Evolutionary conservation across 2,329 filamentous ascomycete species (phyloP).

Genomic region (Cylindrodendrum hubeiense): DNA sequence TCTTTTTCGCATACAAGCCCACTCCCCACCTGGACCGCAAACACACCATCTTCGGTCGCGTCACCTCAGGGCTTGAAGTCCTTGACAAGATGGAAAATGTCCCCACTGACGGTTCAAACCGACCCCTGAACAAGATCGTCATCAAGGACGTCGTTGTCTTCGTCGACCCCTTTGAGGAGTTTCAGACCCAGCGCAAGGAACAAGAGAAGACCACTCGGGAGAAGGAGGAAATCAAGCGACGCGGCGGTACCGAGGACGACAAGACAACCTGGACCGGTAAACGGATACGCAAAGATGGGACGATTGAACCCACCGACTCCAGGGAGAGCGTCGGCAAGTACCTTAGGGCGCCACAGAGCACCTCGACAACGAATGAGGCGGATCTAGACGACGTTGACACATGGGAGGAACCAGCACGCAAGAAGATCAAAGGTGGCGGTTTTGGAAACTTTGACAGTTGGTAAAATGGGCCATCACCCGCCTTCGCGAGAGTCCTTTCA

Average conservation of each 20-base stretch:
- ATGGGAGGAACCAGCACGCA: constrained; percentile 79
- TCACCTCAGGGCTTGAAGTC: constrained; percentile 81
- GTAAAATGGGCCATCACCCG: constrained; percentile 60
- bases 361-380: constrained; percentile 66
- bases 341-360: constrained; percentile 64
- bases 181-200: constrained; percentile 79
- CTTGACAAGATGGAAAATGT: constrained; percentile 82
- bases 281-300: constrained; percentile 78
- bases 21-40: constrained; percentile 91
- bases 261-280: constrained; percentile 97
- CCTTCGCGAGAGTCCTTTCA: constrained; percentile 4
- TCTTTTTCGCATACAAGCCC: constrained; percentile 90
- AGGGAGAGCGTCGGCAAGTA: constrained; percentile 80
- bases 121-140: constrained; percentile 81
- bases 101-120: constrained; percentile 79
- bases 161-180: constrained; percentile 96
- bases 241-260: constrained; percentile 87
- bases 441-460: constrained; percentile 97
- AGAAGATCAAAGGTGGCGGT: constrained; percentile 81
- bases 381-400: constrained; percentile 73
- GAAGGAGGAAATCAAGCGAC: constrained; percentile 71
- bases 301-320: constrained; percentile 59
- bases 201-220: constrained; percentile 69
- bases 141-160: constrained; percentile 89
- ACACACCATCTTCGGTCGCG: constrained; percentile 94